phyloP scores from a whole-genome alignment of 257 asterid species.

The Eustoma russellianum region DNA sequence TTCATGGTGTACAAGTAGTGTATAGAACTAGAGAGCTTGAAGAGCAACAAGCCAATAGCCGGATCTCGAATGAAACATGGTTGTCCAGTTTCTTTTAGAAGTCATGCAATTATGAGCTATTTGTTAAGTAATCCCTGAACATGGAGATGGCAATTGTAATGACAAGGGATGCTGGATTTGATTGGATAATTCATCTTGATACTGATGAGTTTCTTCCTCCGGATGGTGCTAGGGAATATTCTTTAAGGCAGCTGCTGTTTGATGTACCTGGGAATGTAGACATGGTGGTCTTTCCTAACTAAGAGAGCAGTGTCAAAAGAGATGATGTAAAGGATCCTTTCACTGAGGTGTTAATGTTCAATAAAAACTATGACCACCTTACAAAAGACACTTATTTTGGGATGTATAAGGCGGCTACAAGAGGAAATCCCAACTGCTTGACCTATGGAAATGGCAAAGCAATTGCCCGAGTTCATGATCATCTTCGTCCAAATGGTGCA shows the following conservation, averaged over 20 bases:
- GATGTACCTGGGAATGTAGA: conserved; percentile 82
- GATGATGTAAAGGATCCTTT: conserved; percentile 3
- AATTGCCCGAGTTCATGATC: conserved; percentile 64
- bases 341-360: conserved; percentile 55
- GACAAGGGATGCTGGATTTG: conserved; percentile 96
- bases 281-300: conserved; percentile 96
- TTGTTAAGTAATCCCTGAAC: conserved; percentile 91
- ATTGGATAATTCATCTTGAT: conserved; percentile 96
- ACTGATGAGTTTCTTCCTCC: conserved; percentile 95
- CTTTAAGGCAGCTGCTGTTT: conserved; percentile 74
- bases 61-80: conserved; percentile 98
- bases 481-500: conserved; percentile 72
- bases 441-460: conserved; percentile 65
- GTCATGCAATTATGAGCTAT: conserved; percentile 97
- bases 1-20: conserved; percentile 85
- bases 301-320: conserved; percentile 21
- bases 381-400: conserved; percentile 36
- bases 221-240: conserved; percentile 84
- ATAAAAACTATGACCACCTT: conserved; percentile 59
- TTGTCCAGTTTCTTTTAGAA: conserved; percentile 86
- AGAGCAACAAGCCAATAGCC: conserved; percentile 92
- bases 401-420: conserved; percentile 39
- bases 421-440: conserved; percentile 55
- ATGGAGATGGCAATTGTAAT: conserved; percentile 96
- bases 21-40: conserved; percentile 93